These are phyloP conservation scores for Asterochloris sp. DNA, from an alignment of 139 green algal genomes.

Conservation along the genomic window DNA sequence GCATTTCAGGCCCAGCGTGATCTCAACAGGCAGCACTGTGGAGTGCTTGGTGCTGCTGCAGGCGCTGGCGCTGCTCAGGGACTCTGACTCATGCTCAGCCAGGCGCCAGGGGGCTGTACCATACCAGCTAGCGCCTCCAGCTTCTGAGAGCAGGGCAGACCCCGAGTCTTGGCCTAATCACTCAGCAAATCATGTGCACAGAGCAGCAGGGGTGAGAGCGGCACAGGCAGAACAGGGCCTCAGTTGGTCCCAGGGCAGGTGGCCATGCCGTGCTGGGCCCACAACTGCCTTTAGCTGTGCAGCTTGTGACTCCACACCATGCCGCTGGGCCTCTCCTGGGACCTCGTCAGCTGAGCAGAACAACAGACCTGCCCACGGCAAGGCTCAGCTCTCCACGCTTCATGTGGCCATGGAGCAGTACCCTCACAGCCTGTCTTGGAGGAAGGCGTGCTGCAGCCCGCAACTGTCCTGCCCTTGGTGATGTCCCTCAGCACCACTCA, in stretches of 20 bases:
- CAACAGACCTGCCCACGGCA: no score
- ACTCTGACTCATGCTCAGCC: slow-evolving; percentile 8
- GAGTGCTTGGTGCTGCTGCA: neutral
- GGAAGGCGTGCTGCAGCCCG: neutral
- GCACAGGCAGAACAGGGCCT: neutral
- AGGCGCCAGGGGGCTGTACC: slow-evolving; percentile 2
- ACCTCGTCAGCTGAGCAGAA: neutral
- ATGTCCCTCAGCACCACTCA: neutral
- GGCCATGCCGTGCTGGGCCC: no score
- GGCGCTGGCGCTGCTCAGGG: neutral
- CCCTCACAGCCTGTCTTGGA: neutral
- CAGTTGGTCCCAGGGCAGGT: neutral
- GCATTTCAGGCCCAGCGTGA: slow-evolving; percentile 16
- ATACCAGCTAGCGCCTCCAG: neutral
- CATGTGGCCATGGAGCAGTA: neutral
- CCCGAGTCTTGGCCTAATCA: neutral
- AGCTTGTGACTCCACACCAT: neutral
- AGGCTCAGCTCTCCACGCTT: no score
- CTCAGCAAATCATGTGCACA: neutral
- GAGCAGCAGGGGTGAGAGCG: neutral
- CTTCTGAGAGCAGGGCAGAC: neutral
- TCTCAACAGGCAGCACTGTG: neutral
- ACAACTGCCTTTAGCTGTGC: neutral
- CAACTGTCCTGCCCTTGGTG: neutral
- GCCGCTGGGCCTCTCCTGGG: no score